Evolutionary conservation across 2,329 filamentous ascomycete genomes (phyloP), one percentile per base, ranked within the genome.

Genomic region (Hymenoscyphus albidus): DNA sequence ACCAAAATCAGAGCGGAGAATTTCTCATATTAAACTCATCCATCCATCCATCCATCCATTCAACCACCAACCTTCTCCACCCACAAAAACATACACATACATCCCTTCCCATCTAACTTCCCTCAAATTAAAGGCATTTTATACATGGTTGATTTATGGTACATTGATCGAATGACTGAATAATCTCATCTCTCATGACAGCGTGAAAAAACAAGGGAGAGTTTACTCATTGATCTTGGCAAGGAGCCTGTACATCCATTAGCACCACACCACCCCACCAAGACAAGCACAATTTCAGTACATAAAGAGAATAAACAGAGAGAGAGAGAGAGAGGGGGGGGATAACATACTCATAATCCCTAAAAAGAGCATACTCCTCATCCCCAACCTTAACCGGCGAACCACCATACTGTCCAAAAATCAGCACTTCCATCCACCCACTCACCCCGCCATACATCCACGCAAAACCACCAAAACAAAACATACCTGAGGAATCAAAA

Each of bases 311-410:
- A 31, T 31, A 38, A 32, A 16, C 58, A 42, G 61, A 39, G 18
- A 32, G 16, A 31, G 40, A 42, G 61, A 39, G 18, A 32, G 16
- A 31, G 40, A 13, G 10, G 13, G 18, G 35, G 16, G 31, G 42
- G 58, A 70, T 56, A 61, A 90, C 93, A 81, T 88, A 98, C 94
- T 99, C 95, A 83, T 93, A 91, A 81, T 99, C 95, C 76, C 95
- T 87, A 90, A 97, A 99, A 70, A 99, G 88, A 70, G 90, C 88
- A 84, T 87, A 98, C 82, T 99, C 95, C 72, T 98, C 93, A 74
- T 99, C 94, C 73, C 94, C 95, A 73, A 98, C 92, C 87, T 98
- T 98, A 79, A 99, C 88, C 70, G 94, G 90, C 76, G 90, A 95
- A 70, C 95, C 95, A 75, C 95, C 95, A 76, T 89, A 99, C 92